phyloP scores from a whole-genome alignment of 2,329 filamentous ascomycete genomes.

The Penicillium olsonii region DNA sequence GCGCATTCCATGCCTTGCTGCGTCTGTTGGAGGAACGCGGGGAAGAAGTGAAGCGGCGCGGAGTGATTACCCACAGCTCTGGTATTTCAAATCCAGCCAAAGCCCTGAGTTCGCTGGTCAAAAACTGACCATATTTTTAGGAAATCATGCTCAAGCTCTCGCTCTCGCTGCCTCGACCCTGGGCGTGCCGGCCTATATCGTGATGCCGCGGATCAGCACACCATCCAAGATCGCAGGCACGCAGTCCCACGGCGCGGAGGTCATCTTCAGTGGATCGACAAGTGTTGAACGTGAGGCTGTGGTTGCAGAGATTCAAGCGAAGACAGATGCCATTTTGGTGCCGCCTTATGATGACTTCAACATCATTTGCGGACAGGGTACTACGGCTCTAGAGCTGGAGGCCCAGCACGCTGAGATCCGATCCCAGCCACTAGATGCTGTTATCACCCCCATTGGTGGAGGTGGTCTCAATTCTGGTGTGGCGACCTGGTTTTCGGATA shows the following conservation, averaged over 20 bases:
- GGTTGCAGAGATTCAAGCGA: conserved; percentile 65
- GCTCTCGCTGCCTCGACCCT: conserved; percentile 77
- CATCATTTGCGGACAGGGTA: conserved; percentile 93
- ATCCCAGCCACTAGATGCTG: conserved; percentile 57
- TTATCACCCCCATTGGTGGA: conserved; percentile 83
- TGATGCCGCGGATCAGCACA: conserved; percentile 86
- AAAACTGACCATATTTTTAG: conserved; percentile 47
- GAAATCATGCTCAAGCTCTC: conserved; percentile 93
- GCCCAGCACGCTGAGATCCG: conserved; percentile 64
- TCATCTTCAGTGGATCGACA: conserved; percentile 82
- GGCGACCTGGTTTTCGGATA: conserved; percentile 70
- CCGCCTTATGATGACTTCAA: conserved; percentile 92
- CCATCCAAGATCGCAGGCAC: conserved; percentile 88
- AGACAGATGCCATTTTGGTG: conserved; percentile 76
- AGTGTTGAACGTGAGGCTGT: conserved; percentile 77
- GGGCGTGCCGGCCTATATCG: conserved; percentile 76
- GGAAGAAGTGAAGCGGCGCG: conserved; percentile 62
- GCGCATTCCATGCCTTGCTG: conserved; percentile 83
- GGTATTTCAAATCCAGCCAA: conserved; percentile 55
- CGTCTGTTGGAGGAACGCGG: conserved; percentile 65
- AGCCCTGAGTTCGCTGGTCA: neutral
- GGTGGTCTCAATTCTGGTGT: conserved; percentile 85
- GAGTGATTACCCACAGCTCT: conserved; percentile 87
- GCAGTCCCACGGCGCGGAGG: conserved; percentile 70
- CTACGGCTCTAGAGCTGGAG: conserved; percentile 78